Base-by-base conservation (phyloP, 2,329 filamentous ascomycete genomes). In the Septoria linicola region DNA sequence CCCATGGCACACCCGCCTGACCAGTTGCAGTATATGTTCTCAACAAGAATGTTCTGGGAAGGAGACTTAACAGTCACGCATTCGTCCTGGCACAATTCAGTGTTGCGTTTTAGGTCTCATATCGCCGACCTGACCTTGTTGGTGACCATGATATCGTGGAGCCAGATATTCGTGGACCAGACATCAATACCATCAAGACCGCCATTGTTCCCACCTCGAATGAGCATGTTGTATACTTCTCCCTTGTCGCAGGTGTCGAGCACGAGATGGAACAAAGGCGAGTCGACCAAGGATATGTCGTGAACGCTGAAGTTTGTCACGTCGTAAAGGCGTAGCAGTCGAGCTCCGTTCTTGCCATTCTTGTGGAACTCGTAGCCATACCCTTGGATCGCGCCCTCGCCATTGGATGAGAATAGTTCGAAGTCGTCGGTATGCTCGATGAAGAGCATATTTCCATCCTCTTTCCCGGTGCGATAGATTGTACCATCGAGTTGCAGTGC, bases 131-230 rank as follows among this genome's bases (percentile, higher is more conserved):
- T 39, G 16, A 20, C 65, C n/a, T 80, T 81, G 73, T 83, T 83
- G 19, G 80, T 81, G 4, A 83, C 80, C 69, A 78, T 77, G 36
- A 82, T 66, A 62, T 83, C 80, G 60, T 83, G 80, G 41, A 82
- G 69, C 74, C 76, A 80, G 46, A 82, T 74, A 57, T 82, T 81
- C 37, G 65, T 73, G 10, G 74, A 73, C 68, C 72, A 79, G 3
- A 82, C 71, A 60, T 82, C 76, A 49, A 82, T 72, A 2, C 80
- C 80, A 60, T 83, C 80, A 4, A 82, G 65, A 40, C 77, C 77
- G 41, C 78, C 78, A 53, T 67, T 63, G 49, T 80, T 70, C 3
- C 71, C 78, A 37, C 78, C 78, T 3, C 77, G 74, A 49, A 81
- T 76, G 7, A 73, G 75, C 72, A 80, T 72, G 55, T 80, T 80